Evolutionary conservation across 192 early-diverging fungal species (phyloP), one percentile per base, ranked within the genome.

Genomic region (Physocladia obscura): DNA sequence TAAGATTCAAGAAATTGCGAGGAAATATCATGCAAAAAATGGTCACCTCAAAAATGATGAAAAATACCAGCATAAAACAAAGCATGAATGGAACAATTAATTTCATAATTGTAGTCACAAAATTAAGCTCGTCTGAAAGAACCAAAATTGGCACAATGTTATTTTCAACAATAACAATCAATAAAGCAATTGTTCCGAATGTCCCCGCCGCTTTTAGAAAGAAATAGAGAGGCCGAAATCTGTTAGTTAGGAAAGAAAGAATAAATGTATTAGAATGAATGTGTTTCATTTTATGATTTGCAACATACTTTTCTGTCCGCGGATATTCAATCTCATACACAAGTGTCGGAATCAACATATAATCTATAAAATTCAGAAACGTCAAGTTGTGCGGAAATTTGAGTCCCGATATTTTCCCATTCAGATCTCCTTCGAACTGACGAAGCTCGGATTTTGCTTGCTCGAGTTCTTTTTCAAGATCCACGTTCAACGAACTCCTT

Each of bases 311-410:
- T 60, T 74, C 67, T 6, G 94, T 97, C 35, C 96, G 82, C 39
- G 96, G 96, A 71, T 95, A 98, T 63, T 94, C 90, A 40, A 97
- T 79, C 76, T 95, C 92, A 69, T 98, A 98, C 4, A 98, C 95
- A 56, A 98, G 82, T 3, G 91, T 85, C 4, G 96, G 96, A 8
- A 96, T 82, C 6, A 94, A 77, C 67, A 95, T 79, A 79, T 92
- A 98, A 79, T 96, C 92, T 3, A 88, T 36, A 78, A 91, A 98
- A 75, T 97, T 98, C 32, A 49, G 36, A 49, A 94, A 44, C 8
- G 92, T 94, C 36, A 94, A 76, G 71, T 95, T 95, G 5, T 83
- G 73, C 0, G 96, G 94, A 76, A 90, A 96, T 17, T 54, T 11
- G 2, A 57, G 31, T 1, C 54, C 52, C 2, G 50, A 56, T 1